Evolutionary conservation across 768 basidiomycete species (phyloP).

Genomic region (Russula sp.): DNA sequence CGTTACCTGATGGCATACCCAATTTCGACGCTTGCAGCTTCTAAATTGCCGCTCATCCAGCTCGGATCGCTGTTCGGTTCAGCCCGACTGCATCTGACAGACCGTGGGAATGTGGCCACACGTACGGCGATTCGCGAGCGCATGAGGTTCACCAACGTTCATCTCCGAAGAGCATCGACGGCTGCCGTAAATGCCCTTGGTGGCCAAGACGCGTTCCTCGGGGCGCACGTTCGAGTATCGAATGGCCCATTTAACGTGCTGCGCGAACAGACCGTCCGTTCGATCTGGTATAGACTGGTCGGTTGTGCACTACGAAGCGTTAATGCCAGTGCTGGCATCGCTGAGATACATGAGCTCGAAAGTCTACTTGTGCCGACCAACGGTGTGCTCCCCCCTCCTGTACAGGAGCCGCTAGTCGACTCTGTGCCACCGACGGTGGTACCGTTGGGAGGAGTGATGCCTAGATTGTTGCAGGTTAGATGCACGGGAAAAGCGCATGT

Average conservation of each 20-base stretch:
- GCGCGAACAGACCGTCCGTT: conserved; percentile 43
- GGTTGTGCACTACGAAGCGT: conserved; percentile 42
- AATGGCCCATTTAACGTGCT: conserved; percentile 59
- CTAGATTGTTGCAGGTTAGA: conserved; percentile 18
- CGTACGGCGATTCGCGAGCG: conserved; percentile 48
- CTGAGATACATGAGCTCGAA: conserved; percentile 16
- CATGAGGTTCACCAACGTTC: conserved; percentile 57
- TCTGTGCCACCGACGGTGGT: conserved; percentile 31
- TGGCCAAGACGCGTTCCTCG: conserved; percentile 47
- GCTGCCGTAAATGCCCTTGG: conserved; percentile 42
- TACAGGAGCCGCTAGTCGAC: conserved; percentile 26
- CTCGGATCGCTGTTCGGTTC: conserved; percentile 78
- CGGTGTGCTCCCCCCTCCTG: conserved; percentile 32
- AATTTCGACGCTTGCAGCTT: conserved; percentile 43
- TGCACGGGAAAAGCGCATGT: conserved; percentile 47
- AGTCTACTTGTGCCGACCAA: conserved; percentile 12
- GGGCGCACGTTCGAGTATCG: conserved; percentile 64
- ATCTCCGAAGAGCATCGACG: conserved; percentile 45
- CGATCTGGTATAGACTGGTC: conserved; percentile 59
- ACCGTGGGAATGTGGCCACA: conserved; percentile 41
- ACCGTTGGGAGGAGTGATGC: not conserved
- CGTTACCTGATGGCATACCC: conserved; percentile 45
- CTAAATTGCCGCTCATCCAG: conserved; percentile 54
- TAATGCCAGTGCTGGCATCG: conserved; percentile 9
- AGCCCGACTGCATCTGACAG: conserved; percentile 56